Conservation (phyloP, 208 protist genomes). For the Novymonas esmeraldas region DNA sequence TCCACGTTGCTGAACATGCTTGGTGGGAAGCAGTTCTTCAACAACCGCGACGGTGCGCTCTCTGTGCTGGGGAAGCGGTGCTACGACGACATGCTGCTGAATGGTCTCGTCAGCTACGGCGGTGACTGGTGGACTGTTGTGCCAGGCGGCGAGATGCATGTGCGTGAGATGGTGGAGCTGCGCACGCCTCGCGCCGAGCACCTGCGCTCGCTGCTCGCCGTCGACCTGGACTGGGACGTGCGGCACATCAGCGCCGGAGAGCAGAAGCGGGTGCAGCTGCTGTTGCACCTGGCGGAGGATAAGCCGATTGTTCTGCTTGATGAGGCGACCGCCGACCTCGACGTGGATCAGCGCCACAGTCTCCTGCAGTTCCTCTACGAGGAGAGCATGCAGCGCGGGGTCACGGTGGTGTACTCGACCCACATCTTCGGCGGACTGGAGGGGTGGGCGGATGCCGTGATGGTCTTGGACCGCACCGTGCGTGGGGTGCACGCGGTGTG, state of each 20-base stretch:
- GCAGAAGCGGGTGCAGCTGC: slow-evolving; percentile 88
- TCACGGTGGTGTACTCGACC: slow-evolving; percentile 91
- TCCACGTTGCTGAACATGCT: slow-evolving; percentile 94
- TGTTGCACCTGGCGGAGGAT: slow-evolving; percentile 66
- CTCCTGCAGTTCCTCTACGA: slow-evolving; percentile 85
- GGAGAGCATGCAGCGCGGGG: slow-evolving; percentile 77
- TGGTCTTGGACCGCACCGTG: slow-evolving; percentile 75
- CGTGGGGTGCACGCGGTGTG: slow-evolving; percentile 46
- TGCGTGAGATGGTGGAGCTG: slow-evolving; percentile 64
- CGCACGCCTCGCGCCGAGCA: slow-evolving; percentile 47
- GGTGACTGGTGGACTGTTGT: slow-evolving; percentile 80
- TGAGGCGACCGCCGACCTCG: slow-evolving; percentile 92
- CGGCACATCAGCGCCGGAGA: slow-evolving; percentile 84
- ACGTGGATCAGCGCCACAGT: slow-evolving; percentile 83
- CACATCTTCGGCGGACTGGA: slow-evolving; percentile 94
- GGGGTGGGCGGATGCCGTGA: slow-evolving; percentile 70
- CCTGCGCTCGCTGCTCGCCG: slow-evolving; percentile 63
- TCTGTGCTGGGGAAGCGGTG: slow-evolving; percentile 63
- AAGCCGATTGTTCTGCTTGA: slow-evolving; percentile 84
- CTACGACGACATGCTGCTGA: slow-evolving; percentile 87
- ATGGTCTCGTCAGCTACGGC: slow-evolving; percentile 59
- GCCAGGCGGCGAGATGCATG: slow-evolving; percentile 75
- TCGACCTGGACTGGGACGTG: slow-evolving; percentile 86
- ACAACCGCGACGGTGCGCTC: slow-evolving; percentile 48
- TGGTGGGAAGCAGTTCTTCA: slow-evolving; percentile 85